Percentiles rank a stretch among this genome's conserved stretches.
Evolutionary conservation across 2,329 filamentous ascomycete species (phyloP).

Genomic region (Colletotrichum echinochloae): DNA sequence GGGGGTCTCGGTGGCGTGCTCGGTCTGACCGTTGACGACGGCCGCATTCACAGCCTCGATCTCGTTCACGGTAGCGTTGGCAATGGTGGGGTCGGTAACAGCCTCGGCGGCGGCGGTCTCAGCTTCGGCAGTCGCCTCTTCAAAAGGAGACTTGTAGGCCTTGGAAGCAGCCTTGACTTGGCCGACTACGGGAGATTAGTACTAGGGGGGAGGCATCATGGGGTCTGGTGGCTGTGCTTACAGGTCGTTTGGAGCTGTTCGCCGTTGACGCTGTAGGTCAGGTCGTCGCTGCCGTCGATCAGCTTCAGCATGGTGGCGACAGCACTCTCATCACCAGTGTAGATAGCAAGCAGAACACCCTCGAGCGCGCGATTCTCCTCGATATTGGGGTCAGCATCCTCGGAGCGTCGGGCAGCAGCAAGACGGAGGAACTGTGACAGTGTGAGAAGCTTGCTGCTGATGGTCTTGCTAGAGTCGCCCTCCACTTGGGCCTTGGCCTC

Average conservation of each 20-base stretch:
- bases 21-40: constrained; percentile 56
- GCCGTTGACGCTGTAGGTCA: constrained; percentile 73
- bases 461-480: constrained; percentile 64
- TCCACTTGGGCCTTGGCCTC: constrained; percentile 67
- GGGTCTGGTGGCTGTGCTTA: constrained; percentile 57
- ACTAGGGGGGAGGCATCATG: constrained; percentile 1
- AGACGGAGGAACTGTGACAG: constrained; percentile 85
- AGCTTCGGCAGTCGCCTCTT: constrained; percentile 44
- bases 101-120: constrained; percentile 47
- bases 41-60: constrained; percentile 63
- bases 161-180: constrained; percentile 68
- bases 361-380: constrained; percentile 87
- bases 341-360: constrained; percentile 81
- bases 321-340: constrained; percentile 80
- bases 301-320: constrained; percentile 82
- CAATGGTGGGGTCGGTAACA: constrained; percentile 73
- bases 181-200: constrained; percentile 58
- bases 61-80: constrained; percentile 76
- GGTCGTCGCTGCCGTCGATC: constrained; percentile 77
- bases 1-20: constrained; percentile 56
- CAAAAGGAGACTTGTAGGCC: constrained; percentile 62
- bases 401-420: constrained; percentile 79
- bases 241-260: constrained; percentile 77
- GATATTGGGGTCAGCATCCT: constrained; percentile 71
- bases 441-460: constrained; percentile 74